Evolutionary conservation across 2,329 filamentous ascomycete species (phyloP).

Genomic region (Fusarium goolgardi): DNA sequence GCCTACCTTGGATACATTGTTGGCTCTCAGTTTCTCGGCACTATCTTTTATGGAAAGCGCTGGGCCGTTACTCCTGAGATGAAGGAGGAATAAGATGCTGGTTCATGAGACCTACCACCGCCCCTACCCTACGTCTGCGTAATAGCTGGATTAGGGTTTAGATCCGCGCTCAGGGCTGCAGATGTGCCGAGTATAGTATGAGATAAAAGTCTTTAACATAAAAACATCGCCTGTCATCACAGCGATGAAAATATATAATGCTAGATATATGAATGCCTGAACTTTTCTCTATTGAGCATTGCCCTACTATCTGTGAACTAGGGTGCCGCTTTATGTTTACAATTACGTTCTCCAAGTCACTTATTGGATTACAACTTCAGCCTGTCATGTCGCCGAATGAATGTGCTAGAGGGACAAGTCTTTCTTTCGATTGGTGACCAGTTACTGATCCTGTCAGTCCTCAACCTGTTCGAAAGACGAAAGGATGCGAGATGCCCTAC

Average conservation of each 20-base stretch:
- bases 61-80: constrained; percentile 46
- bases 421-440: not conserved
- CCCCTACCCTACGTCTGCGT: not conserved
- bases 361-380: not conserved
- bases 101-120: not conserved
- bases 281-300: not conserved
- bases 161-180: not conserved
- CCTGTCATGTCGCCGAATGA: not conserved
- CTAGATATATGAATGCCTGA: not conserved
- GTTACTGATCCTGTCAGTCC: not conserved
- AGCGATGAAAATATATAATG: constrained; percentile 7
- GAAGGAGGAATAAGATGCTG: constrained; percentile 48
- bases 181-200: not conserved
- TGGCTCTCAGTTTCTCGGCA: constrained; percentile 72
- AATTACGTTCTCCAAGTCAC: not conserved
- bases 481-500: not conserved
- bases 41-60: constrained; percentile 60
- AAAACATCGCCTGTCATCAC: not conserved
- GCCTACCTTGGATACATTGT: constrained; percentile 81
- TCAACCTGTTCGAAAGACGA: not conserved
- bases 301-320: not conserved
- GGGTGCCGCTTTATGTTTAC: not conserved
- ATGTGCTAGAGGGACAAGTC: not conserved
- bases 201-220: not conserved
- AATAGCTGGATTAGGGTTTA: not conserved